Evolutionary conservation across 176 grass and related monocot genomes (phyloP), one percentile per base, ranked within the genome.

Genomic region (Pharus latifolius): DNA sequence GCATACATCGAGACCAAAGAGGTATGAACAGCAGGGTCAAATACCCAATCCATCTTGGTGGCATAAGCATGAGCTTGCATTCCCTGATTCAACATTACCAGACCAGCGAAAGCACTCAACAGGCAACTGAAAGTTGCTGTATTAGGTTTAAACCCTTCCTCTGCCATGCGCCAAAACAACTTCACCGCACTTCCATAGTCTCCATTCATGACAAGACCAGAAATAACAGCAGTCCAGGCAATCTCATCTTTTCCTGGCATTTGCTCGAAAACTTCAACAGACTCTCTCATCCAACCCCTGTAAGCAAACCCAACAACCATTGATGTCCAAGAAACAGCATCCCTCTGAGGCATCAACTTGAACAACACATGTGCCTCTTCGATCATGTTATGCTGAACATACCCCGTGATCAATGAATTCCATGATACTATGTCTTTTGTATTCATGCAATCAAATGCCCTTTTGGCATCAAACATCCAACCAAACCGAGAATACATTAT

Each of bases 1-100:
- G 89, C 84, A 49, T 92, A 92, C 89, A 92, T 82, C 12, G 89
- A 82, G 12, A 92, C 78, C 73, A 92, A 74, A 61, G 84, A 87
- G 49, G 77, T 81, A 35, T 87, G 81, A 30, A 88, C 69, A 24
- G 77, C 51, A 31, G 82, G 72, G 53, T 88, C 81, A 55, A 68
- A 48, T 42, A 82, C 38, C 68, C 85, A 83, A 75, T 74, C 69
- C 58, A 77, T 81, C 68, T 71, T 88, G 30, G 88, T 62, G 26
- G 73, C 78, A 73, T 80, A 84, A 0, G 89, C 84, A 88, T 92
- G 89, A 79, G 82, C 84, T 73, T 87, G 81, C 73, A 81, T 66
- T 45, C 89, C 89, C 8, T 78, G 77, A 33, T 78, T 69, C 35
- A 84, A 44, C 60, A 56, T 62, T 50, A 49, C 69, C 37, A 88